Base-by-base conservation (phyloP, 2,329 filamentous ascomycete species). In the Pestalotiopsis sp. region DNA sequence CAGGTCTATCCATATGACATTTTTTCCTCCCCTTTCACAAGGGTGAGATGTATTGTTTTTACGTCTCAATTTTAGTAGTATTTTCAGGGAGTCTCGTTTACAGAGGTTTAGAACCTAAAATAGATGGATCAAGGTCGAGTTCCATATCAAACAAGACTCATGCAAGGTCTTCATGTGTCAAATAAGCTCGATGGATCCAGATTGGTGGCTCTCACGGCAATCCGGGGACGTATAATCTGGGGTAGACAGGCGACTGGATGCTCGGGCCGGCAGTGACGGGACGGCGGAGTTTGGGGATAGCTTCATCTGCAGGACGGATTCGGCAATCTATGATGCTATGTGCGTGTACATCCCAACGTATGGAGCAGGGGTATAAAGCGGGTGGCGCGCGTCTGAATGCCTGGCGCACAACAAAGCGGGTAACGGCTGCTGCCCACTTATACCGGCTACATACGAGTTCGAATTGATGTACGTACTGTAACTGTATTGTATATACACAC, bases 301-400 rank as follows among this genome's bases (percentile, higher is more conserved):
- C 69, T 68, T 70, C 69, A 66, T 64, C 36, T 69, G 66, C 23
- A 62, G 39, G 69, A n/a, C 69, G 23, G 57, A 66, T 65, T 13
- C 27, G 69, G 65, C 31, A 62, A 67, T 59, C n/a, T 66, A 23
- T 4, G 25, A 5, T 12, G n/a, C 31, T 36, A 36, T 36, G 31
- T 36, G 31, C 31, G 31, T 36, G 31, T 20, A 17, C 13, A 17
- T 20, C 14, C 14, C 14, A 39, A 13, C 36, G 23, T 62, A 36
- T 62, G 59, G 59, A 38, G 61, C 61, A 63, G 23, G 61, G 61
- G 36, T 23, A 23, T 12, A 4, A 6, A n/a, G 61, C n/a, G 61
- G 39, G 36, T 14, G 61, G 38, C 61, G 38, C 61, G 38, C 41
- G 61, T 31, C 61, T n/a, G 27, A 13, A 14, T 25, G 27, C 58